Conservation (phyloP, 352 stramenopile genomes). For the Globisporangium solare region DNA sequence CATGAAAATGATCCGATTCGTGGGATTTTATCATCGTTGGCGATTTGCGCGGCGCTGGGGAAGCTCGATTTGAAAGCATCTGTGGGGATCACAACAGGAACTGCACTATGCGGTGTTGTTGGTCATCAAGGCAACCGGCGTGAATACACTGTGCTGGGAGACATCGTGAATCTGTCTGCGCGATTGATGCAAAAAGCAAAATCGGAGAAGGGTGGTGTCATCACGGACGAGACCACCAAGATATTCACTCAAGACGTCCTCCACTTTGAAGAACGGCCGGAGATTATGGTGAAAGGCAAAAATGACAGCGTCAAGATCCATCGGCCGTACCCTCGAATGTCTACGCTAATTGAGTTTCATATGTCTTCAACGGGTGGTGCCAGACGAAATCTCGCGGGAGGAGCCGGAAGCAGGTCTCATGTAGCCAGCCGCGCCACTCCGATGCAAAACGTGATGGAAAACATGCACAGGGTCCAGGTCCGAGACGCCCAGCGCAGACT, state of each 20-base stretch:
- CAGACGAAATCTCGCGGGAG: slow-evolving; percentile 8
- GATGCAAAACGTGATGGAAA: slow-evolving; percentile 79
- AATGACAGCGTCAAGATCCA: slow-evolving; percentile 89
- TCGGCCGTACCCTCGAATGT: slow-evolving; percentile 84
- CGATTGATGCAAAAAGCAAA: slow-evolving; percentile 91
- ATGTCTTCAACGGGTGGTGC: slow-evolving; percentile 28
- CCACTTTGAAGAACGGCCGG: slow-evolving; percentile 81
- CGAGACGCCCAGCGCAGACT: slow-evolving; percentile 68
- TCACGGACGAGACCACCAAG: slow-evolving; percentile 87
- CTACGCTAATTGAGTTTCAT: slow-evolving; percentile 72
- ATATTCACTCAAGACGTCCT: slow-evolving; percentile 79
- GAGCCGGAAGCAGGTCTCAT: neutral
- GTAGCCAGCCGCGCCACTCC: slow-evolving; percentile 25
- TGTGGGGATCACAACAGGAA: slow-evolving; percentile 90
- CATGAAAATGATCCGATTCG: slow-evolving; percentile 91
- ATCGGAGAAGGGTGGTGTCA: slow-evolving; percentile 75
- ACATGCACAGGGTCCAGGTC: slow-evolving; percentile 84
- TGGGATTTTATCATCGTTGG: slow-evolving; percentile 85
- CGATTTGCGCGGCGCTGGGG: slow-evolving; percentile 71
- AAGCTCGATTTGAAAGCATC: slow-evolving; percentile 75
- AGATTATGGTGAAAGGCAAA: slow-evolving; percentile 93
- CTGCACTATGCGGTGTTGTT: slow-evolving; percentile 90
- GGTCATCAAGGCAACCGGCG: slow-evolving; percentile 86
- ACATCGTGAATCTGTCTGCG: slow-evolving; percentile 92
- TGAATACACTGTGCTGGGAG: slow-evolving; percentile 92